These are phyloP conservation scores for Lasiosphaeris hirsuta DNA, from an alignment of 495 filamentous ascomycete species.

Conservation along the genomic window DNA sequence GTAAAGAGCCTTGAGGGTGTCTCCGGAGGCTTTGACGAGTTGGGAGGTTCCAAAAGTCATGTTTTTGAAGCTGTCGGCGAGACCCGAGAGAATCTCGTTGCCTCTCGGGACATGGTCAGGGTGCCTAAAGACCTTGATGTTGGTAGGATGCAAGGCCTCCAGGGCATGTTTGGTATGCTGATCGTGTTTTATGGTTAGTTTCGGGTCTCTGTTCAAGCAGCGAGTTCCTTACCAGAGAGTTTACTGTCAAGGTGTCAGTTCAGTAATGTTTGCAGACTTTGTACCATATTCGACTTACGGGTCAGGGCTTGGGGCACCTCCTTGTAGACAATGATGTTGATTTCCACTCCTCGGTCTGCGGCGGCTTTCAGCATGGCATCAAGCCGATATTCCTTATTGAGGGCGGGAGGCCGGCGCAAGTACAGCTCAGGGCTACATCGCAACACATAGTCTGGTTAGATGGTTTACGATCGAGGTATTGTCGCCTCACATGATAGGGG, in stretches of 20 bases:
- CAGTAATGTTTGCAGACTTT: not conserved
- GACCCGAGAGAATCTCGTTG: slow-evolving; percentile 44
- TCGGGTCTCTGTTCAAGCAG: not conserved
- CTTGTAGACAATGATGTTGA: slow-evolving; percentile 95
- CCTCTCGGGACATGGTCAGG: slow-evolving; percentile 83
- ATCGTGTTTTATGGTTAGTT: not conserved
- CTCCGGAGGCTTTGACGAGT: slow-evolving; percentile 58
- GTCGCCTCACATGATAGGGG: slow-evolving; percentile 1
- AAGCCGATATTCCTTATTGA: slow-evolving; percentile 80
- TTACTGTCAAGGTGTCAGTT: slow-evolving; percentile 50
- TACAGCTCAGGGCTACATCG: slow-evolving; percentile 76
- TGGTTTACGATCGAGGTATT: not conserved
- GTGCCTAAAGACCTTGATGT: slow-evolving; percentile 89
- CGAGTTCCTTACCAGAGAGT: slow-evolving; percentile 47
- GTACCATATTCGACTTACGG: slow-evolving; percentile 54
- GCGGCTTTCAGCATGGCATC: slow-evolving; percentile 87
- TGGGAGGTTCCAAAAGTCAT: slow-evolving; percentile 44
- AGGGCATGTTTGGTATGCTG: slow-evolving; percentile 80
- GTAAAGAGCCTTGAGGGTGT: slow-evolving; percentile 72
- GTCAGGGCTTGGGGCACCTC: slow-evolving; percentile 85
- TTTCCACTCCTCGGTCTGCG: slow-evolving; percentile 79
- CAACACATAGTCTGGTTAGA: not conserved
- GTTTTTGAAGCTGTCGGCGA: slow-evolving; percentile 37
- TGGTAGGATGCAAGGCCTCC: slow-evolving; percentile 68
- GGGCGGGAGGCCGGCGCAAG: slow-evolving; percentile 76